Evolutionary conservation across 225 moss, liverwort and hornwort species (phyloP).

Genomic region (Polytrichum commune): DNA sequence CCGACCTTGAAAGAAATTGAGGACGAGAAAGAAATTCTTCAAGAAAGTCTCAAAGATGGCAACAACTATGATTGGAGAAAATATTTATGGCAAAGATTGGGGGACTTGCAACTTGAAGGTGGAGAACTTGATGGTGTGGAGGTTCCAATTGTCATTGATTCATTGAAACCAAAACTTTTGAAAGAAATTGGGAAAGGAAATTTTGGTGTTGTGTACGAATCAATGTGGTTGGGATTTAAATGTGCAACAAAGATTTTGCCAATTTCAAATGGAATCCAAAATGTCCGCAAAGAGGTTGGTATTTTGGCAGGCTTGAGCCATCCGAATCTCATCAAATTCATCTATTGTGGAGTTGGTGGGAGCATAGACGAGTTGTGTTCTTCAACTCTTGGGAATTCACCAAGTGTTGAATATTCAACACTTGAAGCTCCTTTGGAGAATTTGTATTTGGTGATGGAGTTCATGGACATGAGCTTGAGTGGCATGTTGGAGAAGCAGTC

Average conservation of each 20-base stretch:
- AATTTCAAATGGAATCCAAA: background rate
- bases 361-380: background rate
- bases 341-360: constrained; percentile 9
- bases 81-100: background rate
- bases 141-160: background rate
- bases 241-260: constrained; percentile 19
- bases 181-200: background rate
- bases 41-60: background rate
- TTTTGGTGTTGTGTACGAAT: background rate
- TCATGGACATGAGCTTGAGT: constrained; percentile 14
- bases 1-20: background rate
- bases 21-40: background rate
- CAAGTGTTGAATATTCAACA: too few relatives aligned
- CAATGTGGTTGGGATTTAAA: constrained; percentile 10
- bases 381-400: too few relatives aligned
- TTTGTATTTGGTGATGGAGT: constrained; percentile 20
- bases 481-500: background rate
- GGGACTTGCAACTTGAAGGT: background rate
- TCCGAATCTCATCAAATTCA: constrained; percentile 17
- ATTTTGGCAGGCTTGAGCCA: constrained; percentile 14
- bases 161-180: background rate
- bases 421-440: background rate
- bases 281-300: constrained; percentile 14
- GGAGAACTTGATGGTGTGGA: background rate
- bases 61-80: background rate